Conservation (phyloP, 495 filamentous ascomycete genomes). For the Neurospora sp. region DNA sequence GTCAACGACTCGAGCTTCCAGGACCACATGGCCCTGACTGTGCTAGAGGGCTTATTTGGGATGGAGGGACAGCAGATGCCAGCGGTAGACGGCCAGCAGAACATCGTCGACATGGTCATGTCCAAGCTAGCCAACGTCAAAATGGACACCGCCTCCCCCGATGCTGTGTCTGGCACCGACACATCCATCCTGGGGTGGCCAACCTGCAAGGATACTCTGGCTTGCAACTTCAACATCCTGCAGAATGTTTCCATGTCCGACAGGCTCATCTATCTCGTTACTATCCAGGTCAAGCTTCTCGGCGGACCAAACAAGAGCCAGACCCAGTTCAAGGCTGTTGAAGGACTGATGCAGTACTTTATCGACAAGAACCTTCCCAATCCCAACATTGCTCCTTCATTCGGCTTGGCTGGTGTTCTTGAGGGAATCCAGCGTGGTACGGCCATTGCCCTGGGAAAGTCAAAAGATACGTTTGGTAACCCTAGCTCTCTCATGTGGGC, state of each 20-base stretch:
- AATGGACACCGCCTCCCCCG: not conserved
- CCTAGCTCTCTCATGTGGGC: not conserved
- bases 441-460: not conserved
- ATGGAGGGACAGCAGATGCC: not conserved
- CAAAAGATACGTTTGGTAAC: slow-evolving; percentile 1
- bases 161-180: not conserved
- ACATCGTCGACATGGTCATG: not conserved
- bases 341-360: slow-evolving; percentile 1
- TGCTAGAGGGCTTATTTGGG: not conserved
- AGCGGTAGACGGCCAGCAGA: not conserved
- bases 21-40: not conserved
- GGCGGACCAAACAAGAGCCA: not conserved
- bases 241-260: not conserved
- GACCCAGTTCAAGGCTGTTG: not conserved
- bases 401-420: not conserved
- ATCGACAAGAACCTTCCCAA: not conserved
- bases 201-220: not conserved
- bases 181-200: not conserved
- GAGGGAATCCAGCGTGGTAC: slow-evolving; percentile 2
- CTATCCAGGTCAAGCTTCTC: not conserved
- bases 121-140: not conserved
- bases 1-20: not conserved
- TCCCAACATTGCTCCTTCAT: not conserved
- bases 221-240: not conserved
- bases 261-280: not conserved